phyloP scores from a whole-genome alignment of 257 asterid genomes.

The Nyctanthes arbortristis region DNA sequence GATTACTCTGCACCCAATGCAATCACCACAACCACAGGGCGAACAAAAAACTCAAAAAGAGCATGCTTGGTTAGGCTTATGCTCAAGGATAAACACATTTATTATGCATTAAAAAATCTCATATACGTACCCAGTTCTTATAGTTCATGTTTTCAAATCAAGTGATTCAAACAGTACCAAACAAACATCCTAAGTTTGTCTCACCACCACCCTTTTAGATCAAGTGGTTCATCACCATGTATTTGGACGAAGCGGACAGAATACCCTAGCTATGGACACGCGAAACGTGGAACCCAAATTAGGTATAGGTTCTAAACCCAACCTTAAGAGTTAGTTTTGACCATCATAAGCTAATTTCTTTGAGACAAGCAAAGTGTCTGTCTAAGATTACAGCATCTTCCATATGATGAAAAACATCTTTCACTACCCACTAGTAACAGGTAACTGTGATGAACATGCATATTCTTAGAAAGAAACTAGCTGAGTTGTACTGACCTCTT shows the following conservation, averaged over 20 bases:
- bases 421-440: neutral
- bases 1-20: neutral
- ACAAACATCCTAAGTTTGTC: no score
- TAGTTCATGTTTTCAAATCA: no score
- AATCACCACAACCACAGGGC: neutral
- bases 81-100: no score
- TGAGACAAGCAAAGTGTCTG: constrained; percentile 1
- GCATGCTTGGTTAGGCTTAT: no score
- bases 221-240: no score
- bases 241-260: neutral
- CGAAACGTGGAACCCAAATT: neutral
- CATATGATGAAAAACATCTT: neutral
- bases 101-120: no score
- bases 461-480: neutral
- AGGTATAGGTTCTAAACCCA: neutral
- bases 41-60: no score
- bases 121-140: no score
- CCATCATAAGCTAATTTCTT: constrained; percentile 5
- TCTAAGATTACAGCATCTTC: constrained; percentile 1
- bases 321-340: neutral
- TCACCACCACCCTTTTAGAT: no score
- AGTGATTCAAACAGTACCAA: no score
- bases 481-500: constrained; percentile 49
- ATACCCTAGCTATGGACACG: neutral
- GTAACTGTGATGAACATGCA: neutral